A percentile compares a stretch with the other conserved stretches of the same genome.
phyloP scores from a whole-genome alignment of 495 filamentous ascomycete genomes.

The Pyrenula massariospora region DNA sequence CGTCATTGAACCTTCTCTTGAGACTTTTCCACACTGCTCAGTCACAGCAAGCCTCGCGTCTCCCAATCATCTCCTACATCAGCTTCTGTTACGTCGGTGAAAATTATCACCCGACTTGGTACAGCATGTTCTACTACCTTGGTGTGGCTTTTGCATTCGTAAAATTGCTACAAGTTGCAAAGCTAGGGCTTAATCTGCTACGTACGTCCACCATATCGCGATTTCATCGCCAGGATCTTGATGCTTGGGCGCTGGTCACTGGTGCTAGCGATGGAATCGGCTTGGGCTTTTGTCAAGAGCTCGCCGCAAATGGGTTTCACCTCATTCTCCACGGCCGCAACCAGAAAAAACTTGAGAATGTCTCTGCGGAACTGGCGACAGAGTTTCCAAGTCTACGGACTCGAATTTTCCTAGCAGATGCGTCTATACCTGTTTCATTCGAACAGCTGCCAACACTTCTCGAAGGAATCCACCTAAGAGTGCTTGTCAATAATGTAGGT shows the following conservation, averaged over 20 bases:
- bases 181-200: background rate
- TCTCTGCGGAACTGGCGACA: slow-evolving; percentile 13
- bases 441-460: background rate
- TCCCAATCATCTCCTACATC: no score
- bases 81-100: no score
- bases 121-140: background rate
- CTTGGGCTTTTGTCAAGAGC: slow-evolving; percentile 32
- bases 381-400: slow-evolving; percentile 18
- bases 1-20: no score
- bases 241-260: slow-evolving; percentile 45
- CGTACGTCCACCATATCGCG: background rate
- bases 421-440: slow-evolving; percentile 22
- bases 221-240: background rate
- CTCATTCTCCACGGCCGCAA: slow-evolving; percentile 46
- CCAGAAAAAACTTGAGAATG: slow-evolving; percentile 24
- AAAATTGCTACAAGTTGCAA: background rate
- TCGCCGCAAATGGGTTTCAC: slow-evolving; percentile 43
- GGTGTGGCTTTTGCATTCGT: background rate
- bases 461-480: slow-evolving; percentile 19
- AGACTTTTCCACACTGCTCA: no score
- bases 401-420: slow-evolving; percentile 21
- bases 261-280: slow-evolving; percentile 51
- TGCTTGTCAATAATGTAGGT: slow-evolving; percentile 41
- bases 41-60: no score
- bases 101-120: no score